phyloP scores from a whole-genome alignment of 768 basidiomycete species.

The Leccinum variicolor region DNA sequence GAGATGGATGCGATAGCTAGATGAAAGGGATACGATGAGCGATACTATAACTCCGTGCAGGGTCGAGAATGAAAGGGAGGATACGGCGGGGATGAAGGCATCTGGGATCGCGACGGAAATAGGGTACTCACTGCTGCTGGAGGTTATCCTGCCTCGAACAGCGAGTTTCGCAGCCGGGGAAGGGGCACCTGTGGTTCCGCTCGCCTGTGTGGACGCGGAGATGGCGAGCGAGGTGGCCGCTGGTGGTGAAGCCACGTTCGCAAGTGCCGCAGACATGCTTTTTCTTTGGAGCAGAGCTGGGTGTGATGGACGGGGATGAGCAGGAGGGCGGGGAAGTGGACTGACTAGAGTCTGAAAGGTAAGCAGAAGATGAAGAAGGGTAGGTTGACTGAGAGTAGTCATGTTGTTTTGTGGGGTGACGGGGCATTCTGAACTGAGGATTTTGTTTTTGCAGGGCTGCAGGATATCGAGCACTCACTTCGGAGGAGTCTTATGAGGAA shows the following conservation, averaged over 20 bases:
- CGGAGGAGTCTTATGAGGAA: slow-evolving; percentile 33
- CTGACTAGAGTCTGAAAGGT: slow-evolving; percentile 27
- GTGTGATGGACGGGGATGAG: background rate
- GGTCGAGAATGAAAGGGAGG: slow-evolving; percentile 11
- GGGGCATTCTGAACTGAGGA: slow-evolving; percentile 24
- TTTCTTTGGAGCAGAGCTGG: slow-evolving; percentile 24
- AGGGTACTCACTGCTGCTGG: slow-evolving; percentile 33
- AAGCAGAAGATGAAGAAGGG: slow-evolving; percentile 12
- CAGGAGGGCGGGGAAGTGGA: slow-evolving; percentile 14
- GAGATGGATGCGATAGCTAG: slow-evolving; percentile 76
- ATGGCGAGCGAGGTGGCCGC: slow-evolving; percentile 85
- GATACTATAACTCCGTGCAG: slow-evolving; percentile 10
- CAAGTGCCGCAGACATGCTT: slow-evolving; percentile 69
- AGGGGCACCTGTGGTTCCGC: slow-evolving; percentile 89
- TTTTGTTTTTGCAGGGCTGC: slow-evolving; percentile 26
- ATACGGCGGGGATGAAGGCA: background rate
- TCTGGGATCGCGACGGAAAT: background rate
- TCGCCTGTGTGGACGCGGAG: slow-evolving; percentile 90
- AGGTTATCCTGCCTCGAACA: slow-evolving; percentile 91
- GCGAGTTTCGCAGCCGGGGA: slow-evolving; percentile 90
- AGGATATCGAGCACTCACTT: slow-evolving; percentile 21
- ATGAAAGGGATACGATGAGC: slow-evolving; percentile 6
- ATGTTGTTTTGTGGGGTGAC: slow-evolving; percentile 29
- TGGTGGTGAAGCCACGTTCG: slow-evolving; percentile 79
- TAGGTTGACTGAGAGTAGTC: slow-evolving; percentile 24